phyloP scores from a whole-genome alignment of 2,329 filamentous ascomycete genomes.

The Fusarium sp. region DNA sequence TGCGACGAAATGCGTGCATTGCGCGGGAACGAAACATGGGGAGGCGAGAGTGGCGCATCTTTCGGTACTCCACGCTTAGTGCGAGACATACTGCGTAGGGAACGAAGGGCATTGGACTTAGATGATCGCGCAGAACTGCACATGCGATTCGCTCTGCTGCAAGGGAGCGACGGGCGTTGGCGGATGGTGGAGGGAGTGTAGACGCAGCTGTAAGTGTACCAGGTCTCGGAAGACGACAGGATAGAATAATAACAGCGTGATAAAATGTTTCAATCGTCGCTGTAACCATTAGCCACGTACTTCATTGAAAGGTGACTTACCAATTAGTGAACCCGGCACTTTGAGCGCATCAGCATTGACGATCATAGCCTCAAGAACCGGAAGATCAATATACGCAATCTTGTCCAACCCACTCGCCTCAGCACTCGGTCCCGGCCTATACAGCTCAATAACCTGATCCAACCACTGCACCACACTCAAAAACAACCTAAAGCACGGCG shows the following conservation, averaged over 20 bases:
- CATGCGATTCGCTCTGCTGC: constrained; percentile 69
- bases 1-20: constrained; percentile 64
- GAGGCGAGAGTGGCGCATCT: constrained; percentile 71
- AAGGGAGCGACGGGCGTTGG: constrained; percentile 68
- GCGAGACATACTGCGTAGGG: constrained; percentile 72
- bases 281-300: constrained; percentile 46
- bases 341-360: constrained; percentile 64
- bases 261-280: constrained; percentile 73
- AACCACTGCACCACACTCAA: constrained; percentile 66
- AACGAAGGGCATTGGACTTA: constrained; percentile 67
- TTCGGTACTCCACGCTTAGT: constrained; percentile 71
- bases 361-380: constrained; percentile 68
- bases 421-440: constrained; percentile 64
- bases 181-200: constrained; percentile 60
- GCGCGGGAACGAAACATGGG: constrained; percentile 69
- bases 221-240: constrained; percentile 64
- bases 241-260: constrained; percentile 72
- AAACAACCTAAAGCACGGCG: constrained; percentile 68
- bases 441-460: constrained; percentile 70
- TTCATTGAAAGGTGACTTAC: constrained; percentile 48
- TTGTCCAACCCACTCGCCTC: constrained; percentile 56
- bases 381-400: constrained; percentile 63
- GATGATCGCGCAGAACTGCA: constrained; percentile 63
- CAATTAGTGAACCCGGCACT: constrained; percentile 61
- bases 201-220: constrained; percentile 54